Evolutionary conservation across 106 monocot species (phyloP).

Genomic region (Platanthera guangdongensis): DNA sequence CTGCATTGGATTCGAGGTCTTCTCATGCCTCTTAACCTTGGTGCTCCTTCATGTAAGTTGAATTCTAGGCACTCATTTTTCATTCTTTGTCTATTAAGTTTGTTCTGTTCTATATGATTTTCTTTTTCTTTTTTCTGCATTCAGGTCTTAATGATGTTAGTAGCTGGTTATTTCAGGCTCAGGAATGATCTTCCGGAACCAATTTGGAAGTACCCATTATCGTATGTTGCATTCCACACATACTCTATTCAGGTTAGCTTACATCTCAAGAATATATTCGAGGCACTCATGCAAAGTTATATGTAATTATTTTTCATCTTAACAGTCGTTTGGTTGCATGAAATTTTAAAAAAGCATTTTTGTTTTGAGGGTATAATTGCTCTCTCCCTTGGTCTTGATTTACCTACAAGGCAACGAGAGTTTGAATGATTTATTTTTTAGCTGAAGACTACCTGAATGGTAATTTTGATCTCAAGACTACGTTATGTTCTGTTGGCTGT

Average conservation of each 20-base stretch:
- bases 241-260: conserved; percentile 70
- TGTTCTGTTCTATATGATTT: neutral
- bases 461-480: neutral
- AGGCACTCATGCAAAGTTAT: neutral
- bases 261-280: neutral
- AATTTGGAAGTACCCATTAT: conserved; percentile 83
- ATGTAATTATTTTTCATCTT: neutral
- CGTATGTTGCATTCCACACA: conserved; percentile 76
- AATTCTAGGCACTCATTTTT: neutral
- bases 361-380: neutral
- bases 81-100: neutral
- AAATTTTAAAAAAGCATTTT: neutral
- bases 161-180: conserved; percentile 79
- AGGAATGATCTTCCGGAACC: conserved; percentile 39
- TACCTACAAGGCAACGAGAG: neutral
- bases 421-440: neutral
- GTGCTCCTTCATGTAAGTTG: conserved; percentile 74
- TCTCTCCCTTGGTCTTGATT: neutral
- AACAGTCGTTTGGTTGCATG: neutral
- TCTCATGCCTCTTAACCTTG: conserved; percentile 43
- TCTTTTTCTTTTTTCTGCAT: conserved; percentile 4
- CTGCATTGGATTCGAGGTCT: conserved; percentile 61
- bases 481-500: too few species aligned
- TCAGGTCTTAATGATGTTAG: conserved; percentile 93
- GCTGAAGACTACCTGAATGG: neutral